Percentiles rank a stretch among this genome's conserved stretches.
Conservation (phyloP, 106 monocot genomes). For the Dendrobium officinale region DNA sequence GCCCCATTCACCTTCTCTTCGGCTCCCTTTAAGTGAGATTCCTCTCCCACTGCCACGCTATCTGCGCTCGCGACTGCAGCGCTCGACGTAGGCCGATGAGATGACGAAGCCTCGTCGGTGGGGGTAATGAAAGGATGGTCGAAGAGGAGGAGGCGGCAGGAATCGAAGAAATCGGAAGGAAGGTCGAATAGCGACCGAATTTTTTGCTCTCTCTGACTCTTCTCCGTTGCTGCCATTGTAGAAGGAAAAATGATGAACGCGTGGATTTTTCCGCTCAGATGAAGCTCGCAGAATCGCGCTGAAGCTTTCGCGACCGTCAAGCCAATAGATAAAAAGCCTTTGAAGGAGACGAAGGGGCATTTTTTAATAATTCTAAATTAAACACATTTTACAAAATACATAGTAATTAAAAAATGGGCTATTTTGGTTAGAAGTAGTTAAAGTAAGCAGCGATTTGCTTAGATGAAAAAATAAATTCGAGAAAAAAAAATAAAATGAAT, state of each 20-base stretch:
- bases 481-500: too few species aligned
- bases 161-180: constrained; percentile 70
- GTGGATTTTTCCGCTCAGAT: too few species aligned
- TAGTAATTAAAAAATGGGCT: too few species aligned
- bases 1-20: constrained; percentile 17
- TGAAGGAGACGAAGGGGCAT: too few species aligned
- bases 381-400: too few species aligned
- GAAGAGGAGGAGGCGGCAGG: constrained; percentile 36
- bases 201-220: constrained; percentile 17
- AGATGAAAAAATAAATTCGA: too few species aligned
- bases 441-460: too few species aligned
- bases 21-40: not conserved
- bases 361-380: too few species aligned
- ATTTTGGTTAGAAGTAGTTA: too few species aligned
- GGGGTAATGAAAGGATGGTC: constrained; percentile 17
- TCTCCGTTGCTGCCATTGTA: constrained; percentile 27
- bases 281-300: too few species aligned
- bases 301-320: too few species aligned
- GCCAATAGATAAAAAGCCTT: too few species aligned
- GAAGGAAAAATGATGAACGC: not conserved
- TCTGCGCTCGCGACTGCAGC: not conserved
- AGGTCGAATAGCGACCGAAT: constrained; percentile 78
- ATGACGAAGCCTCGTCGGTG: not conserved
- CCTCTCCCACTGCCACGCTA: not conserved
- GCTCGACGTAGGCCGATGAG: not conserved